Evolutionary conservation across 495 filamentous ascomycete species (phyloP), one percentile per base, ranked within the genome.

Genomic region (Xylaria nigripes): DNA sequence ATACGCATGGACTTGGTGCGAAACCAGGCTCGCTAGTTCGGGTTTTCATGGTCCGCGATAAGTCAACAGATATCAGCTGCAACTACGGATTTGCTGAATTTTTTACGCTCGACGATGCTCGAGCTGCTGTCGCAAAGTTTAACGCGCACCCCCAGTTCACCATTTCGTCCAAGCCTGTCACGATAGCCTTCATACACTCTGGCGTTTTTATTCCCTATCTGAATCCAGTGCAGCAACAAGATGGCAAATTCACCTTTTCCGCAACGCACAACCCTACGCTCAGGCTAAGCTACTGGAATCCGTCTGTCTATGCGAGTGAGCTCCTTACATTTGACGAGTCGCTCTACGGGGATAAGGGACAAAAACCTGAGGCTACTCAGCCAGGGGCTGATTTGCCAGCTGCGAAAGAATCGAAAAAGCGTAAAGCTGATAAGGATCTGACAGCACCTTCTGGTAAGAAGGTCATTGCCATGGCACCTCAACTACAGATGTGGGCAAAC

Each of bases 81-180:
- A 81, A 85, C 45, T 95, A 88, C 61, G 90, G 90, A 0, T 96
- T 96, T 64, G 90, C 86, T 21, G 90, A 96, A 65, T 96, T 92
- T 63, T 82, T 79, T n/a, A 86, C 68, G 0, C 59, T 77, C 38
- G 68, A 89, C 70, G 90, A 95, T 68, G 89, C 90, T 1, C 80
- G 83, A 70, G 86, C 82, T 30, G 90, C 90, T 2, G 69, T 93
- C 53, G 72, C 76, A 4, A 87, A 90, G 55, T 86, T 85, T 59
- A 81, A 83, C 15, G 86, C 83, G 1, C 82, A 85, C 42, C 82
- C 89, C 6, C 89, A 86, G 57, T 95, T 95, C 59, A 92, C 89
- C 5, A 90, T 96, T 49, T 81, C 86, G 0, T 92, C 88, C 2
- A 85, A 81, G 56, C 82, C 83, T 0, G 86, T 92, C 27, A 72